Conservation (phyloP, 768 basidiomycete genomes). For the Suillus subalutaceus region DNA sequence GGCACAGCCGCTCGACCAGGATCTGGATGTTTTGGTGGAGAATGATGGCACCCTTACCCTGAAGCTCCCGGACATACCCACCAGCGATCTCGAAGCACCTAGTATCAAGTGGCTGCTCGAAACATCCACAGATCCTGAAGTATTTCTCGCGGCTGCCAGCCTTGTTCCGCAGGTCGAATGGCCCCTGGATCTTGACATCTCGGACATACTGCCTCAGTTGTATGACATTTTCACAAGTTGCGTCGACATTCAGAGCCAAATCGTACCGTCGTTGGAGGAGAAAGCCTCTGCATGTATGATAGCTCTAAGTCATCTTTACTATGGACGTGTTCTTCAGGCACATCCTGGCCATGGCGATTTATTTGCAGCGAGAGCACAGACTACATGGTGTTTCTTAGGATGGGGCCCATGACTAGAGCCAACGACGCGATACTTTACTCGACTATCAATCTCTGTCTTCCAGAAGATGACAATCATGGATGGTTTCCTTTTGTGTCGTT, state of each 20-base stretch:
- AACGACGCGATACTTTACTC: not conserved
- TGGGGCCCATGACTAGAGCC: not conserved
- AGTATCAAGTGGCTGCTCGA: slow-evolving; percentile 20
- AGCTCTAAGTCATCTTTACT: not conserved
- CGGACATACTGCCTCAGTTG: not conserved
- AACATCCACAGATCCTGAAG: slow-evolving; percentile 19
- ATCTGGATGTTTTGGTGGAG: not conserved
- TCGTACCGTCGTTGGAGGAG: not conserved
- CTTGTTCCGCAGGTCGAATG: slow-evolving; percentile 17
- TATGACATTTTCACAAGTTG: not conserved
- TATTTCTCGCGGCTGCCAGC: slow-evolving; percentile 6
- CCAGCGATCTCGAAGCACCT: not conserved
- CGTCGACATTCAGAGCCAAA: not conserved
- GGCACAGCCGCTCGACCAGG: not conserved
- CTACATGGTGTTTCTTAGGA: not conserved
- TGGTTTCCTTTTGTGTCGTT: no score
- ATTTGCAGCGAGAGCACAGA: not conserved
- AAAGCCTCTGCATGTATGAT: not conserved
- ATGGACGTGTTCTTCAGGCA: not conserved
- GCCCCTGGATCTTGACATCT: slow-evolving; percentile 9
- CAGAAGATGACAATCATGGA: not conserved
- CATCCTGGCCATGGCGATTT: not conserved
- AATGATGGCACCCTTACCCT: not conserved
- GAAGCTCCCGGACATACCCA: not conserved
- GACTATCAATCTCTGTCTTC: not conserved